Conservation (phyloP, 1,284 basidiomycete genomes). For the Golubevia pallescens region DNA sequence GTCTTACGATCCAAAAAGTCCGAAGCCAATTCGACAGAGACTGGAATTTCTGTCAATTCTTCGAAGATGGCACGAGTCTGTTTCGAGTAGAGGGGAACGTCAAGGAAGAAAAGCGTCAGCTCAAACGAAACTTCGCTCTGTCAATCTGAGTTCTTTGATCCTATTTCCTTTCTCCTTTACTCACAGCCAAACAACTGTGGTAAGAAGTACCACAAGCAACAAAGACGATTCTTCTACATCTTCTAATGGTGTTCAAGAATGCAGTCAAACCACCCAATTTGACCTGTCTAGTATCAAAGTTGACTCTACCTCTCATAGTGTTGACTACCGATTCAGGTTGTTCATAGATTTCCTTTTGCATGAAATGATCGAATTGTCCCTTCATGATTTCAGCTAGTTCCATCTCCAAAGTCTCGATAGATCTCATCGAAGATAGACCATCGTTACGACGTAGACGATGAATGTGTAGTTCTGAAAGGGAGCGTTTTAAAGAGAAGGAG, state of each 20-base stretch:
- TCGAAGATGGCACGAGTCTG: constrained; percentile 95
- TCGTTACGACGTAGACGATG: constrained; percentile 94
- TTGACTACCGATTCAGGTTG: constrained; percentile 99
- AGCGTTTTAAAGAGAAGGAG: neutral
- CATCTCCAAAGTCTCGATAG: constrained; percentile 97
- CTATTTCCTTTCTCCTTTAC: constrained; percentile 12
- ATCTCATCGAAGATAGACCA: constrained; percentile 80
- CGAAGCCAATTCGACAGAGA: constrained; percentile 94
- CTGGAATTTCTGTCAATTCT: constrained; percentile 97
- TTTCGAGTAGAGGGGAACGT: neutral
- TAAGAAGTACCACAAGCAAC: constrained; percentile 97
- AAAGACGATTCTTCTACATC: constrained; percentile 93
- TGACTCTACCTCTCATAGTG: constrained; percentile 99
- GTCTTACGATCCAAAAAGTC: constrained; percentile 99
- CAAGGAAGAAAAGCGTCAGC: neutral
- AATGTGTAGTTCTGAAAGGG: constrained; percentile 83
- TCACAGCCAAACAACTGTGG: constrained; percentile 87
- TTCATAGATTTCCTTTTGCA: constrained; percentile 99
- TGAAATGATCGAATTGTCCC: constrained; percentile 99
- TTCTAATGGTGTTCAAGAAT: constrained; percentile 93
- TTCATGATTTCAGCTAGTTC: constrained; percentile 99
- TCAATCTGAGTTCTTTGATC: neutral
- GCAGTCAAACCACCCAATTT: constrained; percentile 93
- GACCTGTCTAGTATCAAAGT: constrained; percentile 91
- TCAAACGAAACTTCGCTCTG: neutral